phyloP scores from a whole-genome alignment of 31 red algal species.

The Odonthalia washingtoniensis region DNA sequence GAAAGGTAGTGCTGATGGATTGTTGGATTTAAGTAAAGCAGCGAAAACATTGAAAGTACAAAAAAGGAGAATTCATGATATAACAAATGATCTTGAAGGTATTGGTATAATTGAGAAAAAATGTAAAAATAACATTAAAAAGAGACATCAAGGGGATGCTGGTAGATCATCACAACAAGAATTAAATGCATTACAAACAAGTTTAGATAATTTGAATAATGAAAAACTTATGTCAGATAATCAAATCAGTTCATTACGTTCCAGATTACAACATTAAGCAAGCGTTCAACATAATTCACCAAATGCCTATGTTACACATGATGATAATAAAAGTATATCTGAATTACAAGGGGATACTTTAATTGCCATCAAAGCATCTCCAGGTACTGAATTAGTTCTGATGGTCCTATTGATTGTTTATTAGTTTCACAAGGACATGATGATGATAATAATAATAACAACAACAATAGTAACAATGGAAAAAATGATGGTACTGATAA shows the following conservation, averaged over 20 bases:
- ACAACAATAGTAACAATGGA: too few species aligned
- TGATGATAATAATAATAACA: conserved; percentile 18
- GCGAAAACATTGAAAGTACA: conserved; percentile 88
- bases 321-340: conserved; percentile 93
- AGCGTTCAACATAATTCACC: conserved; percentile 74
- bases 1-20: conserved; percentile 81
- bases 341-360: conserved; percentile 92
- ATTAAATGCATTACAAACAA: conserved; percentile 63
- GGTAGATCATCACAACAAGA: conserved; percentile 66
- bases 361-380: conserved; percentile 96
- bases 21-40: conserved; percentile 90
- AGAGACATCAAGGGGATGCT: conserved; percentile 69
- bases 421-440: conserved; percentile 82
- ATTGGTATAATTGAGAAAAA: conserved; percentile 99
- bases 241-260: conserved; percentile 70
- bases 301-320: conserved; percentile 93
- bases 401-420: conserved; percentile 96
- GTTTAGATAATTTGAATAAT: conserved; percentile 64
- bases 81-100: conserved; percentile 99
- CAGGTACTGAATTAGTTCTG: conserved; percentile 91
- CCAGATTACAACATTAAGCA: conserved; percentile 57
- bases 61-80: conserved; percentile 99
- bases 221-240: conserved; percentile 75
- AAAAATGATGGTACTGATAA: too few species aligned
- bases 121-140: conserved; percentile 98